phyloP scores from a whole-genome alignment of 1,139 yeast genomes.

The Suhomyces yuchorum region DNA sequence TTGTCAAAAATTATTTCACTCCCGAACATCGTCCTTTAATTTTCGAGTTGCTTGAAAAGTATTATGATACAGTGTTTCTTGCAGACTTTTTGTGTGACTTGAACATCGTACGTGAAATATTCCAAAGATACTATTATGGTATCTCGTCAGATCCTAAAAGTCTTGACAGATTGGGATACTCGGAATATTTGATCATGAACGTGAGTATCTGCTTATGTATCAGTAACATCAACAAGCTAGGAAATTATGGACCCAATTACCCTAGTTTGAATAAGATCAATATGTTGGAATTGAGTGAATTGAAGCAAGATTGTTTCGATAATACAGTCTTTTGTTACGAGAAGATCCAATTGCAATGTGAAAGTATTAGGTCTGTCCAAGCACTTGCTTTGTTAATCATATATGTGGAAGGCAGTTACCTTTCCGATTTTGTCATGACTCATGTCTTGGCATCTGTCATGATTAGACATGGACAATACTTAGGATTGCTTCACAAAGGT shows the following conservation, averaged over 20 bases:
- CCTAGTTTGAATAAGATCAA: slow-evolving; percentile 6
- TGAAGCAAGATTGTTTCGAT: slow-evolving; percentile 17
- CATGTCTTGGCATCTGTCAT: slow-evolving; percentile 24
- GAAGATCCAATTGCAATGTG: slow-evolving; percentile 22
- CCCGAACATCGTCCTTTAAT: slow-evolving; percentile 8
- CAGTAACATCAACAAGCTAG: slow-evolving; percentile 2
- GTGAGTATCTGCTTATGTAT: slow-evolving; percentile 19
- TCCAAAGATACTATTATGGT: slow-evolving; percentile 16
- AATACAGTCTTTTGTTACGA: slow-evolving; percentile 27
- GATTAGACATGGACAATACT: slow-evolving; percentile 25
- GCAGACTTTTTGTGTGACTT: slow-evolving; percentile 12
- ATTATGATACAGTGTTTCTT: slow-evolving; percentile 9
- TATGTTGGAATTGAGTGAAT: slow-evolving; percentile 5
- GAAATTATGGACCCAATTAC: slow-evolving; percentile 3
- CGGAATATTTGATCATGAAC: slow-evolving; percentile 23
- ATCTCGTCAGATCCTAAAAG: slow-evolving; percentile 4
- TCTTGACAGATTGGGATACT: slow-evolving; percentile 17
- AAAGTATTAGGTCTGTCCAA: slow-evolving; percentile 27
- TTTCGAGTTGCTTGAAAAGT: slow-evolving; percentile 14
- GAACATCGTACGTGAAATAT: slow-evolving; percentile 10
- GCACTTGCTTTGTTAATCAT: slow-evolving; percentile 26
- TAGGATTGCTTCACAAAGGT: slow-evolving; percentile 17
- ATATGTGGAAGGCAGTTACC: slow-evolving; percentile 27
- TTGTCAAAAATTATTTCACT: slow-evolving; percentile 6
- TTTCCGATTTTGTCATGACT: slow-evolving; percentile 28